These are phyloP conservation scores for Thalassiosira mediterranea DNA, from an alignment of 352 stramenopile genomes.

Conservation along the genomic window DNA sequence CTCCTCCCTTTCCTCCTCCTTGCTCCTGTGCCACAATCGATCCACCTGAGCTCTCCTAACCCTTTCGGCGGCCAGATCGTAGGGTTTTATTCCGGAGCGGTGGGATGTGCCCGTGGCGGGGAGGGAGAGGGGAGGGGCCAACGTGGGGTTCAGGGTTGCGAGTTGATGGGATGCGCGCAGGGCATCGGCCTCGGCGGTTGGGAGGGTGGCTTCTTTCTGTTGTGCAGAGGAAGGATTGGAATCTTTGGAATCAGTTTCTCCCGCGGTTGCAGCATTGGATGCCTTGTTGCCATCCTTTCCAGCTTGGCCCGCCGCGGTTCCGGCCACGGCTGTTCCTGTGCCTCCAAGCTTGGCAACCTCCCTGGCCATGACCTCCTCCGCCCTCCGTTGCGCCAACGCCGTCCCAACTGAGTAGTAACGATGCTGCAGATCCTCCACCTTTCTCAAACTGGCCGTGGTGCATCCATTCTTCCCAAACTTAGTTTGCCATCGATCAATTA, in stretches of 20 bases:
- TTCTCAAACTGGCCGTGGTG: constrained; percentile 26
- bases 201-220: constrained; percentile 8
- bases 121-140: constrained; percentile 18
- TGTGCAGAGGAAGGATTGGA: no score
- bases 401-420: constrained; percentile 84
- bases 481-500: constrained; percentile 76
- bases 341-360: constrained; percentile 38
- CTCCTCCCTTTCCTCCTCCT: constrained; percentile 84
- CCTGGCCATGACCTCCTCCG: constrained; percentile 52
- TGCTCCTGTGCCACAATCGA: constrained; percentile 77
- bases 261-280: neutral
- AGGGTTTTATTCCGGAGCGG: constrained; percentile 59
- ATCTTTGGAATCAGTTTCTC: neutral
- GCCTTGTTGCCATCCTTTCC: constrained; percentile 10
- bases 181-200: constrained; percentile 8
- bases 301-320: constrained; percentile 13
- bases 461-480: constrained; percentile 9
- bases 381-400: constrained; percentile 50
- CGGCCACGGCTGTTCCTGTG: constrained; percentile 1
- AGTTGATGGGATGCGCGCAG: constrained; percentile 8
- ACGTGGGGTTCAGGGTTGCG: no score
- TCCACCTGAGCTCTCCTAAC: constrained; percentile 77
- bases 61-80: constrained; percentile 81
- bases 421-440: constrained; percentile 84
- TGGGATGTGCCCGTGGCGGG: constrained; percentile 46